Evolutionary conservation across 2,329 filamentous ascomycete species (phyloP).

Genomic region (Fusarium longipes): DNA sequence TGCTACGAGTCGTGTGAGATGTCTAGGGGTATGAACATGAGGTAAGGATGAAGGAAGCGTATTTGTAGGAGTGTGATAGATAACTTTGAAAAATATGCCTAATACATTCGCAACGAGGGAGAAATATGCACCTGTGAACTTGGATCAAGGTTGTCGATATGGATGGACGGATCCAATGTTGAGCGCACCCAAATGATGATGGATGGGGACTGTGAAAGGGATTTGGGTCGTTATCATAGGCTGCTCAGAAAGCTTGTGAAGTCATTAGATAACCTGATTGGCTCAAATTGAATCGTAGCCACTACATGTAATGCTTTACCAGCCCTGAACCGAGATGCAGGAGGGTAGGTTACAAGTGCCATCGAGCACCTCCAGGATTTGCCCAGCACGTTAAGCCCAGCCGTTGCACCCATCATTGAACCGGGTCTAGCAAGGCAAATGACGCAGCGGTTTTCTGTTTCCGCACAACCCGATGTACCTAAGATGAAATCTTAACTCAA

Average conservation of each 20-base stretch:
- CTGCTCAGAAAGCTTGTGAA: slow-evolving; percentile 32
- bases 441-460: slow-evolving; percentile 12
- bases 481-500: background rate
- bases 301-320: slow-evolving; percentile 1
- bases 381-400: slow-evolving; percentile 4
- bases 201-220: slow-evolving; percentile 16
- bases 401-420: slow-evolving; percentile 14
- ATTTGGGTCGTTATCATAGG: slow-evolving; percentile 38
- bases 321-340: slow-evolving; percentile 10
- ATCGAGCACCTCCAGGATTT: background rate
- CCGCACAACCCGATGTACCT: background rate
- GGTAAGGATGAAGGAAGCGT: background rate
- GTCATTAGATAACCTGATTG: slow-evolving; percentile 32
- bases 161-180: slow-evolving; percentile 19
- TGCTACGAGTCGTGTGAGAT: slow-evolving; percentile 10
- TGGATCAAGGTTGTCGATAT: slow-evolving; percentile 32
- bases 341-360: background rate
- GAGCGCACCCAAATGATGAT: slow-evolving; percentile 14
- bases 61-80: background rate
- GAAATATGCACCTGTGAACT: slow-evolving; percentile 25
- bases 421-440: slow-evolving; percentile 11
- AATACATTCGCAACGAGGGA: slow-evolving; percentile 2
- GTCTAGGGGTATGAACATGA: background rate
- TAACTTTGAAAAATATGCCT: background rate
- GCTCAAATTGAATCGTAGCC: slow-evolving; percentile 8